Evolutionary conservation across 1,284 basidiomycete species (phyloP).

Genomic region (Pseudozyma sp.): DNA sequence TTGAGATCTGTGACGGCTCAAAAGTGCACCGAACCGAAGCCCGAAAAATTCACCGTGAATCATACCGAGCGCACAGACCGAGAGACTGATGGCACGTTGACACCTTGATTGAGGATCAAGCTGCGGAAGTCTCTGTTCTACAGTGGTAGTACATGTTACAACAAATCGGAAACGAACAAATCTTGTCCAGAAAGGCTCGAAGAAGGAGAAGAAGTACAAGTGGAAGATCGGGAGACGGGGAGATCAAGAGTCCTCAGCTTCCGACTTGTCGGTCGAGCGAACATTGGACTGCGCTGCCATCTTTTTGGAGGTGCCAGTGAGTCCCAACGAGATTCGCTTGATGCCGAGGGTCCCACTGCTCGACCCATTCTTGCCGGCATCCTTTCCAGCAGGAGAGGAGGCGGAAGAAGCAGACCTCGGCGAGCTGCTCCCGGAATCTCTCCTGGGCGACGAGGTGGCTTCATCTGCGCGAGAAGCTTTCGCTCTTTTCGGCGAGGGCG

Average conservation of each 20-base stretch:
- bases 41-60: constrained; percentile 33
- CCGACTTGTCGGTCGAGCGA: constrained; percentile 35
- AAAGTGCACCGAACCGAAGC: background rate
- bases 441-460: constrained; percentile 13
- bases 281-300: constrained; percentile 48
- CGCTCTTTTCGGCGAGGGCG: constrained; percentile 33
- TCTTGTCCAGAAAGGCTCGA: constrained; percentile 21
- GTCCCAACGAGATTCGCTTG: constrained; percentile 48
- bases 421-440: constrained; percentile 10
- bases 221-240: background rate
- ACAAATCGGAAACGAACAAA: background rate
- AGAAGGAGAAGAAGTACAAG: background rate
- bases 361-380: constrained; percentile 19
- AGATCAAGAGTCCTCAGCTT: constrained; percentile 23
- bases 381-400: constrained; percentile 4
- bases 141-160: constrained; percentile 37
- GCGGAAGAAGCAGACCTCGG: background rate
- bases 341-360: constrained; percentile 33
- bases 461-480: constrained; percentile 18
- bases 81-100: too few species aligned
- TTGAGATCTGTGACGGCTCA: background rate
- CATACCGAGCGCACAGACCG: constrained; percentile 4
- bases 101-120: background rate
- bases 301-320: constrained; percentile 43
- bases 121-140: constrained; percentile 26